A percentile compares a stretch with the other conserved stretches of the same genome.
These are phyloP conservation scores for Fusarium sp. DNA, from an alignment of 2,329 filamentous ascomycete species.

Conservation along the genomic window DNA sequence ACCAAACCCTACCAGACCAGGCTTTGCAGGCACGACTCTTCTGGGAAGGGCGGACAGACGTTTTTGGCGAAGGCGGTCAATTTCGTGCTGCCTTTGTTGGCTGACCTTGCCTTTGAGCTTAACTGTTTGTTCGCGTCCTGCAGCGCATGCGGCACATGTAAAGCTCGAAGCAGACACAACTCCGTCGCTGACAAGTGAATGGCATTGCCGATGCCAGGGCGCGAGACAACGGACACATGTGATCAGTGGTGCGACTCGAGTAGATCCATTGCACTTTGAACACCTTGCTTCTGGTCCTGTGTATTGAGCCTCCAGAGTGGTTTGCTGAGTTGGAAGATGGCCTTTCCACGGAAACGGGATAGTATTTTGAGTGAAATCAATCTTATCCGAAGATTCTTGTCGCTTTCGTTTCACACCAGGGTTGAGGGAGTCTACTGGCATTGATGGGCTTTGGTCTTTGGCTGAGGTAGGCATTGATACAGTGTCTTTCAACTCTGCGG, in stretches of 20 bases:
- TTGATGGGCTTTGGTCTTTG: constrained; percentile 11
- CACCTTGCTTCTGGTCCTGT: constrained; percentile 15
- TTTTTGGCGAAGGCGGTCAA: constrained; percentile 49
- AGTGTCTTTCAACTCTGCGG: constrained; percentile 18
- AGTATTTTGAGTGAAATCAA: constrained; percentile 51
- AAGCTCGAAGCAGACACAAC: constrained; percentile 12
- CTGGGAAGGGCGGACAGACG: constrained; percentile 49
- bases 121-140: constrained; percentile 12
- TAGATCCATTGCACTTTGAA: constrained; percentile 31
- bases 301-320: constrained; percentile 1
- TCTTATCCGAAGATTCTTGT: constrained; percentile 18
- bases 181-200: constrained; percentile 23
- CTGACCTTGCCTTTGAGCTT: constrained; percentile 28
- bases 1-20: constrained; percentile 54
- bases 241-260: constrained; percentile 18
- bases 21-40: constrained; percentile 50
- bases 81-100: constrained; percentile 41
- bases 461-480: constrained; percentile 26
- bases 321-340: constrained; percentile 1
- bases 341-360: constrained; percentile 44
- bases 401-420: constrained; percentile 48
- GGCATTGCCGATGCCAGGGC: constrained; percentile 44
- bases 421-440: constrained; percentile 13
- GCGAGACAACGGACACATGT: constrained; percentile 40
- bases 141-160: constrained; percentile 36